phyloP scores from a whole-genome alignment of 2,329 filamentous ascomycete genomes.

The Pyrenochaeta sp. region DNA sequence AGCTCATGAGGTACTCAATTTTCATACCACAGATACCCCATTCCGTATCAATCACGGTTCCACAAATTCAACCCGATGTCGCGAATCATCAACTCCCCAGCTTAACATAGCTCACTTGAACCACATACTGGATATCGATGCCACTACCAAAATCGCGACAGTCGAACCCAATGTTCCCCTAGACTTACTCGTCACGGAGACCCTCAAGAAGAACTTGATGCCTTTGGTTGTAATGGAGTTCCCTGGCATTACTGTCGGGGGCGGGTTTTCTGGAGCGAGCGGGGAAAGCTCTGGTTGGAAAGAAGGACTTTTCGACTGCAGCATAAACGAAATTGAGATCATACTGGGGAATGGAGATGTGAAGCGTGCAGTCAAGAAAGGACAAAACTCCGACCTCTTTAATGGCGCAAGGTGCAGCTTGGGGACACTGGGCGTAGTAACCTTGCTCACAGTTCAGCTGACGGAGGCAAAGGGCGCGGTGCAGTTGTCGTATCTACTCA shows the following conservation, averaged over 20 bases:
- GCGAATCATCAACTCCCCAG: conserved; percentile 7
- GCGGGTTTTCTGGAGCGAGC: conserved; percentile 68
- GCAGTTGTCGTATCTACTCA: conserved; percentile 52
- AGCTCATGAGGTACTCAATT: conserved; percentile 50
- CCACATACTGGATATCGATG: conserved; percentile 66
- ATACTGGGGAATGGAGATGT: conserved; percentile 66
- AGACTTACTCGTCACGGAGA: conserved; percentile 64
- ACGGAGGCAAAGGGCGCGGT: conserved; percentile 52
- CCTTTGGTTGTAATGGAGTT: conserved; percentile 73
- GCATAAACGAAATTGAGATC: conserved; percentile 66
- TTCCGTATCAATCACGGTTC: conserved; percentile 63
- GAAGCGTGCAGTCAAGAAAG: conserved; percentile 52
- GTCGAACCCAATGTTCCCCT: conserved; percentile 73
- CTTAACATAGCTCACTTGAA: conserved; percentile 70
- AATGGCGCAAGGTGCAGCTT: conserved; percentile 67
- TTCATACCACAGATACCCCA: conserved; percentile 49
- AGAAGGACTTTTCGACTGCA: conserved; percentile 68
- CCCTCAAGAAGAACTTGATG: conserved; percentile 59
- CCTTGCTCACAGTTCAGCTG: conserved; percentile 57
- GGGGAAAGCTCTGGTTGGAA: conserved; percentile 72
- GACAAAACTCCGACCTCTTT: conserved; percentile 64
- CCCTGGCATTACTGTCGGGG: conserved; percentile 70
- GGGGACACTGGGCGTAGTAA: conserved; percentile 69
- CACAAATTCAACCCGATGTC: conserved; percentile 60
- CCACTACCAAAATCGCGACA: conserved; percentile 58